These are phyloP conservation scores for Crithidia sp. DNA, from an alignment of 208 protist genomes.

Conservation along the genomic window DNA sequence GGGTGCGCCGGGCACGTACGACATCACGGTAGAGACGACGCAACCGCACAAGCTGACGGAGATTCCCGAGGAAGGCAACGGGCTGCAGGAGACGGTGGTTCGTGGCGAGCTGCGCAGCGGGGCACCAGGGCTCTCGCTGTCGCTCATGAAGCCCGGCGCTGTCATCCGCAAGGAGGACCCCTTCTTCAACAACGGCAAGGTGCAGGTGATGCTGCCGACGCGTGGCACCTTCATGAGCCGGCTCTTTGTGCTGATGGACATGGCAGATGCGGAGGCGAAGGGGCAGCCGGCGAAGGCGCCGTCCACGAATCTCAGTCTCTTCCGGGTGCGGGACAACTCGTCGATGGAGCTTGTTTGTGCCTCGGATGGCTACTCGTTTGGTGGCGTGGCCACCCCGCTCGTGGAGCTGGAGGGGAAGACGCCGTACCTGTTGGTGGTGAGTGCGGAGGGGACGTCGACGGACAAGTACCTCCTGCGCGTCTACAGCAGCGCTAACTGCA, in stretches of 20 bases:
- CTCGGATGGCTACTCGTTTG: constrained; percentile 51
- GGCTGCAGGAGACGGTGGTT: constrained; percentile 47
- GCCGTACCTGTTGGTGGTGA: constrained; percentile 69
- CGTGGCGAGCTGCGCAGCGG: constrained; percentile 39
- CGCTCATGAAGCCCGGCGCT: constrained; percentile 22
- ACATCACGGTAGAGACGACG: constrained; percentile 70
- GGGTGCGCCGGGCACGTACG: constrained; percentile 58
- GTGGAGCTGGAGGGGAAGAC: constrained; percentile 52
- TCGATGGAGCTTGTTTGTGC: constrained; percentile 67
- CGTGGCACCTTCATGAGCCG: constrained; percentile 48
- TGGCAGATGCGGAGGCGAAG: constrained; percentile 41
- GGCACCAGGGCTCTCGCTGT: constrained; percentile 16
- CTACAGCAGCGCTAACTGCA: constrained; percentile 51
- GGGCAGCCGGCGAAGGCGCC: constrained; percentile 26
- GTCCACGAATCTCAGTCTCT: constrained; percentile 62
- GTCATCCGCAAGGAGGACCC: constrained; percentile 43
- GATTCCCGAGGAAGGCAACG: constrained; percentile 53
- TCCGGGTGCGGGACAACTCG: constrained; percentile 41
- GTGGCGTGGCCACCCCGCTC: constrained; percentile 48
- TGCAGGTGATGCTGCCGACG: constrained; percentile 39
- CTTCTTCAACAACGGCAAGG: constrained; percentile 71
- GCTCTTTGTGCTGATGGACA: constrained; percentile 55
- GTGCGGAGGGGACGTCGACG: constrained; percentile 35
- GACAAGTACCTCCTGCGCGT: constrained; percentile 75
- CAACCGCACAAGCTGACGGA: constrained; percentile 51